Evolutionary conservation across 1,284 basidiomycete genomes (phyloP), one percentile per base, ranked within the genome.

Genomic region (Heliocybe sulcata): DNA sequence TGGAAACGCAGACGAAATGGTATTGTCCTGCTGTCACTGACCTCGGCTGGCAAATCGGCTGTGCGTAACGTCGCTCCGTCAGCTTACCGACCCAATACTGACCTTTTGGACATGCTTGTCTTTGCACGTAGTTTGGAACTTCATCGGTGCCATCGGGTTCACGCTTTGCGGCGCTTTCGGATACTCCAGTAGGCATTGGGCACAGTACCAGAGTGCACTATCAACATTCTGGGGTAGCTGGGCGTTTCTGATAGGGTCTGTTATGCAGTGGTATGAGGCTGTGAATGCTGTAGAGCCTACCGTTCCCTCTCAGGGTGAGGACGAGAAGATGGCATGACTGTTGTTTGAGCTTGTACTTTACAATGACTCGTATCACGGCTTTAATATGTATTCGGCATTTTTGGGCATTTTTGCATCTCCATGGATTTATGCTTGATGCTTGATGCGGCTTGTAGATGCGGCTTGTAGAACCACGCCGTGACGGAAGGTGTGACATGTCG

Each of bases 161-260:
- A 74, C 73, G 35, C 65, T 81, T 1, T 83, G 79, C 54, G 81
- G 79, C 6, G 79, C 75, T 1, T 66, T 82, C 6, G 81, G 81
- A 0, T 81, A 75, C 56, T 76, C 70, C 2, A 58, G 69, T 1
- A 26, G 26, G 16, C 33, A 19, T n/a, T 52, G 65, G 65, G 62
- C 57, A 10, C 62, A 72, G 48, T 83, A 81, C 60, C 73, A 84
- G 63, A 79, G 77, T 59, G 70, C 72, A 6, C 64, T 81, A 35
- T 70, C 73, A 12, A 83, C 81, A 0, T 83, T 81, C 61, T 84
- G 80, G 81, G 81, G 79, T 20, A 73, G 77, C 14, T 83, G 79
- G 76, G 81, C 77, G 3, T 84, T 83, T 69, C 66, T 83, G 63
- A 77, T 83, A 45, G 81, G 79, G 3, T 81, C 79, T 59, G 58